These are phyloP conservation scores for Dictyostelium purpureum DNA, from an alignment of 78 protist species.

Conservation along the genomic window DNA sequence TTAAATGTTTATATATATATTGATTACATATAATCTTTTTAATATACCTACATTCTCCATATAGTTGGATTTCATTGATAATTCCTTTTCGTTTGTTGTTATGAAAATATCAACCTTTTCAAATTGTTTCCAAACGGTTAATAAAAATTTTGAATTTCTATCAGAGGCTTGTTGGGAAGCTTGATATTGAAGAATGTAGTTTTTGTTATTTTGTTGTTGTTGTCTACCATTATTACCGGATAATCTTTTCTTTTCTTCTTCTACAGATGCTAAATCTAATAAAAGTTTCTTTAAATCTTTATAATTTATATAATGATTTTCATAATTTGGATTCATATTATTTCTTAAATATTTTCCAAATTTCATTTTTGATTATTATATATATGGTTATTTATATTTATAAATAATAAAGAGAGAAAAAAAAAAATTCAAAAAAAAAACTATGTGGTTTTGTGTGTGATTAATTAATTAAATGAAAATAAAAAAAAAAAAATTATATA, in stretches of 20 bases:
- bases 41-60: conserved; percentile 27
- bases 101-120: conserved; percentile 60
- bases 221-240: not conserved
- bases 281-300: conserved; percentile 44
- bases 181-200: conserved; percentile 6
- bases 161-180: conserved; percentile 8
- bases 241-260: not conserved
- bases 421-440: no score
- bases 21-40: not conserved
- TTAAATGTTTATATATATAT: not conserved
- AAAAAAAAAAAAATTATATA: no score
- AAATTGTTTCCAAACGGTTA: conserved; percentile 40
- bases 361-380: conserved; percentile 28
- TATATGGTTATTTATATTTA: no score
- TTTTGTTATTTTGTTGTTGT: not conserved
- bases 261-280: conserved; percentile 6
- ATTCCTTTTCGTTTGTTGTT: not conserved
- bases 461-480: no score
- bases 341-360: conserved; percentile 57
- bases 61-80: conserved; percentile 15
- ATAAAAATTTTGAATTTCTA: conserved; percentile 34
- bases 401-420: no score
- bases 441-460: no score
- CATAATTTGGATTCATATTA: conserved; percentile 32
- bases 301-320: conserved; percentile 26